Base-by-base conservation (phyloP, 140 eudicot genomes). In the Oenanthe javanica region DNA sequence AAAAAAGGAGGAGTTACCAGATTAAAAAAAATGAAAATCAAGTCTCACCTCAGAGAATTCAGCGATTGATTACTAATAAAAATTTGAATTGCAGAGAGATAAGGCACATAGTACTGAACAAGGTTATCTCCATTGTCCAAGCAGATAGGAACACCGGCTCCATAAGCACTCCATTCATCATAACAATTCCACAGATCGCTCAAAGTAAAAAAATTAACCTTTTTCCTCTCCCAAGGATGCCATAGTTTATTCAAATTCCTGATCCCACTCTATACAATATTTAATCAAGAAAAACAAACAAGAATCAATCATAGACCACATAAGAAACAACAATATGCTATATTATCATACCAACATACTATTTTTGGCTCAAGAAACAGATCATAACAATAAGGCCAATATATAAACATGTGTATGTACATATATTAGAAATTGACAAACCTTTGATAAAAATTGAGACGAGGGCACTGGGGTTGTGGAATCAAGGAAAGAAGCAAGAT, bases 131-230 rank as follows among this genome's bases (percentile, higher is more conserved):
- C 91, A 72, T 76, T 85, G 54, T 86, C 84, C 54, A 88, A 83
- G 13, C 59, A 48, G 80, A 95, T 86, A 50, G 99, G 97, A 78
- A 95, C 97, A 66, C 97, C 99, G 45, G 97, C 97, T 40, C 99
- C 99, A 72, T 92, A 95, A 47, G 93, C 95, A 87, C 99, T 95
- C 97, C 97, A 92, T 89, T 95, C 99, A 75, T 88, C 97, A 40
- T 86, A 95, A 77, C 93, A 86, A 81, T 90, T 91, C 99, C 99
- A 95, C 0, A 95, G 84, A 86, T 95, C 97, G 77, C 89, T 79
- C 85, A 95, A 79, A 9, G 88, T 90, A 78, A 95, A 92, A 78
- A 78, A 95, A 59, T 95, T 97, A 40, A 95, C 88, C 14, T 83
- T 88, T 75, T 95, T 97, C 71, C 96, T 86, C 79, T 89, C 99